These are phyloP conservation scores for Thalassiosira delicatula DNA, from an alignment of 352 stramenopile species.

Conservation along the genomic window DNA sequence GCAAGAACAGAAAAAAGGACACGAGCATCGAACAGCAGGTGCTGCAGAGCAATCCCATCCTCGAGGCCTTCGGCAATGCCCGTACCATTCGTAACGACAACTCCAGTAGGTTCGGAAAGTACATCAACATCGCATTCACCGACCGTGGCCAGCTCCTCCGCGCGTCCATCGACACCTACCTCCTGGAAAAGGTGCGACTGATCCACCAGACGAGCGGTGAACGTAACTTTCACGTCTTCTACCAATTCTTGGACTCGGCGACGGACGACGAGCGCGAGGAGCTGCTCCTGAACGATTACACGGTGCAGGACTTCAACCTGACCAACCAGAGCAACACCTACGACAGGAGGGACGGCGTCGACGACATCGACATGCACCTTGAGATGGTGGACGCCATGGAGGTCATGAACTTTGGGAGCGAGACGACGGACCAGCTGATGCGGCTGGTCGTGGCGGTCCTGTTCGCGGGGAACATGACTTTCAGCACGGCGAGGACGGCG, in stretches of 20 bases:
- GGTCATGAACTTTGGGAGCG: constrained; percentile 58
- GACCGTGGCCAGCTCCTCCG: constrained; percentile 45
- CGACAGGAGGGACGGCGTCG: constrained; percentile 76
- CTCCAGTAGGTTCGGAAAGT: constrained; percentile 95
- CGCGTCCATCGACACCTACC: constrained; percentile 91
- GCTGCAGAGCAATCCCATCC: constrained; percentile 89
- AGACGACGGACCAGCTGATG: constrained; percentile 60
- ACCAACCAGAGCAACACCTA: constrained; percentile 88
- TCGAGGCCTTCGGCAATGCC: constrained; percentile 97
- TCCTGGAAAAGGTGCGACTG: constrained; percentile 97
- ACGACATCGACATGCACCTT: constrained; percentile 66
- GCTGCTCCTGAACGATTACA: constrained; percentile 61
- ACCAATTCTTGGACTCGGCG: constrained; percentile 88
- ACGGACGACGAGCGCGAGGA: constrained; percentile 84
- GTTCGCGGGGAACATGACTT: constrained; percentile 86
- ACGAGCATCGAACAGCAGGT: constrained; percentile 57
- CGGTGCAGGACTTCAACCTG: constrained; percentile 87
- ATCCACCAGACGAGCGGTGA: constrained; percentile 91
- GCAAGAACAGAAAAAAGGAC: background rate
- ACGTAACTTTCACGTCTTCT: constrained; percentile 99
- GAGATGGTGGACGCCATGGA: constrained; percentile 84
- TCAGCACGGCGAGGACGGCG: constrained; percentile 82
- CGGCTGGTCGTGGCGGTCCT: constrained; percentile 83
- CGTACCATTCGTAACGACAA: constrained; percentile 97
- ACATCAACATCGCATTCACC: constrained; percentile 95